Conservation (phyloP, 2,329 filamentous ascomycete genomes). For the Lojkania enalia region DNA sequence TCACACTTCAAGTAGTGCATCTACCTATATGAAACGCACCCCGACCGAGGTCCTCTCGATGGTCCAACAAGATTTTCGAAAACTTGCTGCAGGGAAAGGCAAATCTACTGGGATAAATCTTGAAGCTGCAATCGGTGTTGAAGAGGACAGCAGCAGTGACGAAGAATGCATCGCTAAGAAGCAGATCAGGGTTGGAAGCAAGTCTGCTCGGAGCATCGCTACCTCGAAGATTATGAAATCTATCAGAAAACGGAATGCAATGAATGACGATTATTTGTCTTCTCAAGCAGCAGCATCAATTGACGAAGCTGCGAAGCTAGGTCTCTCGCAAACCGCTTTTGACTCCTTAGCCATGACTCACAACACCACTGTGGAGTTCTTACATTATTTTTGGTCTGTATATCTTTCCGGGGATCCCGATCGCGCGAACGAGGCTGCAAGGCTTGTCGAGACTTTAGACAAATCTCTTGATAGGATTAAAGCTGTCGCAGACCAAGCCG, state of each 20-base stretch:
- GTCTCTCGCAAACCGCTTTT: conserved; percentile 53
- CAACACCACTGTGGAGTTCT: conserved; percentile 89
- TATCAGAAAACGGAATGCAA: conserved; percentile 63
- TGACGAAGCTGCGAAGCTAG: conserved; percentile 35
- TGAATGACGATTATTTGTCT: conserved; percentile 51
- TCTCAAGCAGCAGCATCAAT: conserved; percentile 27
- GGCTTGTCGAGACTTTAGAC: conserved; percentile 78
- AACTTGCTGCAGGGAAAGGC: conserved; percentile 32
- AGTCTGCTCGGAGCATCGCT: conserved; percentile 65
- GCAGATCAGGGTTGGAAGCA: conserved; percentile 66
- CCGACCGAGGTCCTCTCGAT: conserved; percentile 68
- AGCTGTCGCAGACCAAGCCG: conserved; percentile 78
- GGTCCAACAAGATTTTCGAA: conserved; percentile 66
- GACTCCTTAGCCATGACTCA: conserved; percentile 75
- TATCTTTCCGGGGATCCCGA: conserved; percentile 87
- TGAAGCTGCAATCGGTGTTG: conserved; percentile 66
- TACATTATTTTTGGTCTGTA: conserved; percentile 95
- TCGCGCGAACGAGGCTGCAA: conserved; percentile 77
- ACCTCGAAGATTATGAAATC: conserved; percentile 69
- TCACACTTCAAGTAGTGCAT: conserved; percentile 53
- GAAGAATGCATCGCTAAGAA: conserved; percentile 61
- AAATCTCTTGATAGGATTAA: conserved; percentile 78
- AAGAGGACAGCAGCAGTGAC: conserved; percentile 64
- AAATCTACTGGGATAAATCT: conserved; percentile 55
- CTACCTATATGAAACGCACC: conserved; percentile 69